Evolutionary conservation across 2,329 filamentous ascomycete species (phyloP), one percentile per base, ranked within the genome.

Genomic region (Polytolypa hystricis): DNA sequence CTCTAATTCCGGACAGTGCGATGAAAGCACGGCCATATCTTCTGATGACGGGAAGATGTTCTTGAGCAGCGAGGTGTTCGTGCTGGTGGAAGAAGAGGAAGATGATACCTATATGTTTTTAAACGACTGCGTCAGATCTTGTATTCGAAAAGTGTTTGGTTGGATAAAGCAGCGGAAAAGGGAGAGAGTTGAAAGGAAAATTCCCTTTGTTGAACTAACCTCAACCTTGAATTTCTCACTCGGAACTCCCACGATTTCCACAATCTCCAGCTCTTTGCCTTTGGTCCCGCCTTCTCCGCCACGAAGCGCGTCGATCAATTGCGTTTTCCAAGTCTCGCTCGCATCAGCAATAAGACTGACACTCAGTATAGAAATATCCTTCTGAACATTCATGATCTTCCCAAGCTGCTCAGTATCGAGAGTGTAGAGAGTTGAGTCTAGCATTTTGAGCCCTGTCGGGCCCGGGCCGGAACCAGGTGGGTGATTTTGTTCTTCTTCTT

Each of bases 341-440:
- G 53, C 49, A 42, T 60, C 57, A 3, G 62, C 46, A 16, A 57
- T 51, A 0, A 65, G 39, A 14, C 58, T 62, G 2, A 54, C 43
- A 34, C 54, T 57, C 28, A 66, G 35, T 7, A 65, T 55, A 51
- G 61, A 55, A 5, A 66, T 32, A 4, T 53, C 50, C 35, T 51
- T 54, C 42, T 64, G 58, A 33, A 42, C 47, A n/a, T 45, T 47
- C 14, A 65, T 35, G 3, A 67, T 45, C 18, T 45, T 48, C 18
- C 43, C 42, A 20, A 66, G 45, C 12, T 63, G 53, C 19, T 48
- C 43, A 5, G 54, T 30, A 5, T 47, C 52, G 4, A 68, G 31
- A 1, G 60, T 62, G 42, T 65, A 67, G 29, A 67, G 45, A 7
- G 62, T 65, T 8, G 53, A 47, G 45, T 66, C 65, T 44, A 61